These are phyloP conservation scores for Trichosporon faecale DNA, from an alignment of 1,284 basidiomycete species.

Conservation along the genomic window DNA sequence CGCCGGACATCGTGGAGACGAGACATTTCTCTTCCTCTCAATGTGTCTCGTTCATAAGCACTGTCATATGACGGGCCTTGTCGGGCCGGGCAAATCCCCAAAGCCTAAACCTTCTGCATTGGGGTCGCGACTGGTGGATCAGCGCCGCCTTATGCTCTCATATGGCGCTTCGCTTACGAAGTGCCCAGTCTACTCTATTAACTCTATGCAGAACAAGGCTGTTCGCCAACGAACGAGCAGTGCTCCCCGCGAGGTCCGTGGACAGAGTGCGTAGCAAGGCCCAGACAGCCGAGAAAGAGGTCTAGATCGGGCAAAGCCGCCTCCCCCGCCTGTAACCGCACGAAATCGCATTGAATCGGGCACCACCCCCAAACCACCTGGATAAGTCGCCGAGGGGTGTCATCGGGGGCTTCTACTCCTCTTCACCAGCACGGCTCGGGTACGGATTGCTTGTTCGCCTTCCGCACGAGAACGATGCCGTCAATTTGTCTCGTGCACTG, in stretches of 20 bases:
- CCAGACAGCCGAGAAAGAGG: neutral
- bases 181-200: neutral
- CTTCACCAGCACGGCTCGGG: neutral
- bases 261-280: neutral
- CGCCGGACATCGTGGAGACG: neutral
- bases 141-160: neutral
- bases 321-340: neutral
- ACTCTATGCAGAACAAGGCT: neutral
- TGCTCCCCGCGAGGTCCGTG: neutral
- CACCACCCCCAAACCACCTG: neutral
- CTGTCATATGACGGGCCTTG: neutral
- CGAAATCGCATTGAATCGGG: neutral
- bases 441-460: neutral
- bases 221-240: neutral
- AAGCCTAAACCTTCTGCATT: neutral
- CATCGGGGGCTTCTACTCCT: neutral
- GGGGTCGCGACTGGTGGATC: neutral
- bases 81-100: neutral
- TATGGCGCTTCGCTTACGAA: neutral
- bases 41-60: neutral
- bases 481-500: neutral
- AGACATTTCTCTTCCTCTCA: neutral
- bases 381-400: neutral
- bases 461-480: neutral
- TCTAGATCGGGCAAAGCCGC: neutral